Evolutionary conservation across 2,329 filamentous ascomycete species (phyloP).

Genomic region (Pestalotiopsis sp.): DNA sequence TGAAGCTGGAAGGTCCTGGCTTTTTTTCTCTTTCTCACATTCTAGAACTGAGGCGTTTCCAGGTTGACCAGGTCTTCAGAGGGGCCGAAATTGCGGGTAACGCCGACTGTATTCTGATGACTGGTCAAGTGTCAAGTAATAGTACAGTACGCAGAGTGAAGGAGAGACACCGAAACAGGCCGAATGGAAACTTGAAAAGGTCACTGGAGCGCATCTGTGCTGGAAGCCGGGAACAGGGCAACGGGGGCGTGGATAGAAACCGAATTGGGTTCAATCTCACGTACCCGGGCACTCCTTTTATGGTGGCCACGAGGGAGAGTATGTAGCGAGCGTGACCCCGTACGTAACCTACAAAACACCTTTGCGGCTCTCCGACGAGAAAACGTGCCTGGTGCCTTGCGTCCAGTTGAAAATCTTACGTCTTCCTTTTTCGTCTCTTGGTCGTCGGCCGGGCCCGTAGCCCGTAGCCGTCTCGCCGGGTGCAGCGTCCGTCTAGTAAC

Average conservation of each 20-base stretch:
- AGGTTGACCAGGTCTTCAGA: not conserved
- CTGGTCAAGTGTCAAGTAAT: not conserved
- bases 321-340: not conserved
- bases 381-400: not conserved
- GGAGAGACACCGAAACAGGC: not conserved
- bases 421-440: not conserved
- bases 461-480: not conserved
- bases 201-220: no score
- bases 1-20: not conserved
- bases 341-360: not conserved
- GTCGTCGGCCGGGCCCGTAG: conserved; percentile 2
- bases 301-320: not conserved
- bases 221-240: not conserved
- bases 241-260: not conserved
- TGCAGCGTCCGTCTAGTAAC: not conserved
- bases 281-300: not conserved
- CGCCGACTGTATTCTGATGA: not conserved
- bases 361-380: not conserved
- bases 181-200: not conserved
- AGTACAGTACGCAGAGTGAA: not conserved
- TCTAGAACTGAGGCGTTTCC: not conserved
- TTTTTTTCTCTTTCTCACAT: not conserved
- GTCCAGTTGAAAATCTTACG: not conserved
- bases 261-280: not conserved
- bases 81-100: not conserved